A percentile compares a stretch with the other conserved stretches of the same genome.
Conservation (phyloP, 108 stramenopile species). For the Cylindrotheca closterium region DNA sequence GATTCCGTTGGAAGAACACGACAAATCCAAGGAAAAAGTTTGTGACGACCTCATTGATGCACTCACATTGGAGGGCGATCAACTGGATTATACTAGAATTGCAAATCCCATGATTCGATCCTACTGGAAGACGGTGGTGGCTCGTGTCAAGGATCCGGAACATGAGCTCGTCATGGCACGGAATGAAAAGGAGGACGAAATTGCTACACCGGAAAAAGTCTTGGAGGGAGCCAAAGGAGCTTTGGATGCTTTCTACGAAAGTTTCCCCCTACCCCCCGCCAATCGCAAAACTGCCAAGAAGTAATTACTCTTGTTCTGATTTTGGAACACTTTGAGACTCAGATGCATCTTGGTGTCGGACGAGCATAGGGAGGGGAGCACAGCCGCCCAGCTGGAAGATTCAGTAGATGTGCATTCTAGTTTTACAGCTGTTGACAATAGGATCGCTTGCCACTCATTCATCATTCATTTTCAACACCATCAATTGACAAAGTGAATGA, state of each 20-base stretch:
- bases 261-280: conserved; percentile 15
- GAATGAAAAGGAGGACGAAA: conserved; percentile 19
- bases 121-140: conserved; percentile 45
- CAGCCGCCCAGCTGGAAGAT: too few relatives aligned
- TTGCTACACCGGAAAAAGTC: conserved; percentile 26
- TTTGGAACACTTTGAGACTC: too few relatives aligned
- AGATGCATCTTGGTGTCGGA: too few relatives aligned
- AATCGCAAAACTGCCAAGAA: too few relatives aligned
- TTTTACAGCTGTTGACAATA: too few relatives aligned
- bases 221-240: conserved; percentile 19
- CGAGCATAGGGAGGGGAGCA: too few relatives aligned
- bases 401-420: too few relatives aligned
- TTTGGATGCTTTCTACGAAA: conserved; percentile 18
- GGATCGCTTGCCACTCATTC: too few relatives aligned
- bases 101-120: conserved; percentile 51
- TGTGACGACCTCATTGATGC: conserved; percentile 77
- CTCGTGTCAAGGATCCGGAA: conserved; percentile 34
- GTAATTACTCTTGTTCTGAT: too few relatives aligned
- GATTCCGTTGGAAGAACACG: conserved; percentile 5
- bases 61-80: conserved; percentile 66
- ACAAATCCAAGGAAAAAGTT: conserved; percentile 17
- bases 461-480: too few relatives aligned
- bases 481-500: too few relatives aligned
- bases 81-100: conserved; percentile 38
- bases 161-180: conserved; percentile 16